Evolutionary conservation across 345 rosid genomes (phyloP).

Genomic region (Lepidium aucheri): DNA sequence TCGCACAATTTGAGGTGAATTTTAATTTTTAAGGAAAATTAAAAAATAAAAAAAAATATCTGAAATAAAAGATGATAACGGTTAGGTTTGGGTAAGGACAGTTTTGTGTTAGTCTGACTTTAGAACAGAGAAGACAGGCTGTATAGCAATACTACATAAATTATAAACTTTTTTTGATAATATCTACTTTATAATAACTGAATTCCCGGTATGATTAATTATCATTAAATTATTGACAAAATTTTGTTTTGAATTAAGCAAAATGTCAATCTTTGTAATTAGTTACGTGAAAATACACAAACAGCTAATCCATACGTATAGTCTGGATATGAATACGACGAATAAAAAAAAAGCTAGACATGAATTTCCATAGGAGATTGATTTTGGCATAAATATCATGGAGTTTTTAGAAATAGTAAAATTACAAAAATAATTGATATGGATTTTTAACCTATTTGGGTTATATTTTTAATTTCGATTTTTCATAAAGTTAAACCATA

Average conservation of each 20-base stretch:
- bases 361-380: too few species aligned
- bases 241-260: not conserved
- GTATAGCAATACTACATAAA: conserved; percentile 8
- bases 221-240: not conserved
- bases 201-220: not conserved
- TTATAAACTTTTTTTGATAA: conserved; percentile 8
- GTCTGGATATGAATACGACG: too few species aligned
- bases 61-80: conserved; percentile 20
- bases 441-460: too few species aligned
- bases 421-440: too few species aligned
- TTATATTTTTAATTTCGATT: too few species aligned
- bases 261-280: not conserved
- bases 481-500: too few species aligned
- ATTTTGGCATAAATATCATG: too few species aligned
- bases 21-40: not conserved
- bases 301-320: not conserved
- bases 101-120: conserved; percentile 23
- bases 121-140: conserved; percentile 24
- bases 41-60: conserved; percentile 13
- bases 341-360: too few species aligned
- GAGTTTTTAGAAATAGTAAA: too few species aligned
- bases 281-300: not conserved
- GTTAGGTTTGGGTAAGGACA: conserved; percentile 33
- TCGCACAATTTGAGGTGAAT: conserved; percentile 22
- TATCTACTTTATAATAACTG: conserved; percentile 15